phyloP scores from a whole-genome alignment of 2,329 filamentous ascomycete species.

The Parastagonospora nodorum region DNA sequence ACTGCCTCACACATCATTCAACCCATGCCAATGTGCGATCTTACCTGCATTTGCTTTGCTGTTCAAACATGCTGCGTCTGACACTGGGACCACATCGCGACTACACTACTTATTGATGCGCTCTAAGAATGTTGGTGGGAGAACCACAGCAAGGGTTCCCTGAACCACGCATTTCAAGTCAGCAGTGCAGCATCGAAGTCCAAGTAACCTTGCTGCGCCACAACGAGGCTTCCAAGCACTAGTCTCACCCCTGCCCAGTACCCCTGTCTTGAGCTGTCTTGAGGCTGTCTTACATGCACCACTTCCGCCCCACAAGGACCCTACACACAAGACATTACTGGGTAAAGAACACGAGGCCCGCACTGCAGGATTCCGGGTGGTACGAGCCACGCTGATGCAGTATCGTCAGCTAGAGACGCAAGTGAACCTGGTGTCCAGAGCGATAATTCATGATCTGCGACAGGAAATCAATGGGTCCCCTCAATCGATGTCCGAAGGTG shows the following conservation, averaged over 20 bases:
- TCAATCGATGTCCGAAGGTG: constrained; percentile 4
- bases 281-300: constrained; percentile 1
- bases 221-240: constrained; percentile 2
- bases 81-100: background rate
- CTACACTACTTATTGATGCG: background rate
- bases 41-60: background rate
- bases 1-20: background rate
- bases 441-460: background rate
- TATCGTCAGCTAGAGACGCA: background rate
- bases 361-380: constrained; percentile 1
- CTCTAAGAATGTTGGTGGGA: too few species aligned
- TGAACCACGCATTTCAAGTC: background rate
- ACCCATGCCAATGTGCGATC: background rate
- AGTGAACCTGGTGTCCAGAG: background rate
- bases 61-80: background rate
- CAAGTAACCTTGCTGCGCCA: constrained; percentile 2
- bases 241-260: background rate
- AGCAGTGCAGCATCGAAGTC: background rate
- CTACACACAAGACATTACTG: background rate
- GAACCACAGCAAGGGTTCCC: background rate
- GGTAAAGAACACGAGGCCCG: background rate
- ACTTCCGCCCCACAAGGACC: background rate
- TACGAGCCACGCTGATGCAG: background rate
- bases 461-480: background rate
- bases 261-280: constrained; percentile 1